Conservation (phyloP, 73 alveolate species). For the Diophrys appendiculata region DNA sequence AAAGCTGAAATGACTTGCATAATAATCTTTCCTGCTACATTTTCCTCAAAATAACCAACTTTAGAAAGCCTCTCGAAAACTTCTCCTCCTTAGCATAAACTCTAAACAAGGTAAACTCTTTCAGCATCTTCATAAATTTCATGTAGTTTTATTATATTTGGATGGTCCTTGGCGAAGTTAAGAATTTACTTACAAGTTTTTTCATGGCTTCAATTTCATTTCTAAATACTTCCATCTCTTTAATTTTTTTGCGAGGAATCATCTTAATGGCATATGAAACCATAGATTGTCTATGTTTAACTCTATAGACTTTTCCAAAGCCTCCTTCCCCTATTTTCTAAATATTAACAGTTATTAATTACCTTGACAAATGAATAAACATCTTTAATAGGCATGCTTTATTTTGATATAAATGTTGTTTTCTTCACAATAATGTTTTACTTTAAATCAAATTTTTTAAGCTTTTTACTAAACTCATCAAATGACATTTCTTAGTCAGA, state of each 20-base stretch:
- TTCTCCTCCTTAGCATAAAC: constrained; percentile 2
- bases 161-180: constrained; percentile 22
- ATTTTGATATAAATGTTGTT: background rate
- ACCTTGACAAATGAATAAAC: background rate
- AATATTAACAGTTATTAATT: background rate
- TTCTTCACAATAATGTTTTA: background rate
- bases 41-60: constrained; percentile 42
- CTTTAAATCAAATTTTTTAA: background rate
- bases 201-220: constrained; percentile 21
- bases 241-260: background rate
- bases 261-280: background rate
- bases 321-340: constrained; percentile 11
- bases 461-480: background rate
- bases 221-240: background rate
- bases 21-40: constrained; percentile 63
- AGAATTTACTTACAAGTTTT: constrained; percentile 7
- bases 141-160: constrained; percentile 38
- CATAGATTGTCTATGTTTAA: background rate
- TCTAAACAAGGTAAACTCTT: constrained; percentile 43
- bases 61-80: background rate
- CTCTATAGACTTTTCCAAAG: constrained; percentile 5
- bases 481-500: background rate
- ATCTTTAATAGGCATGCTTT: background rate
- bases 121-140: constrained; percentile 63
- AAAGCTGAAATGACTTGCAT: constrained; percentile 45